Evolutionary conservation across 106 monocot species (phyloP), one percentile per base, ranked within the genome.

Genomic region (Apostasia ramifera): DNA sequence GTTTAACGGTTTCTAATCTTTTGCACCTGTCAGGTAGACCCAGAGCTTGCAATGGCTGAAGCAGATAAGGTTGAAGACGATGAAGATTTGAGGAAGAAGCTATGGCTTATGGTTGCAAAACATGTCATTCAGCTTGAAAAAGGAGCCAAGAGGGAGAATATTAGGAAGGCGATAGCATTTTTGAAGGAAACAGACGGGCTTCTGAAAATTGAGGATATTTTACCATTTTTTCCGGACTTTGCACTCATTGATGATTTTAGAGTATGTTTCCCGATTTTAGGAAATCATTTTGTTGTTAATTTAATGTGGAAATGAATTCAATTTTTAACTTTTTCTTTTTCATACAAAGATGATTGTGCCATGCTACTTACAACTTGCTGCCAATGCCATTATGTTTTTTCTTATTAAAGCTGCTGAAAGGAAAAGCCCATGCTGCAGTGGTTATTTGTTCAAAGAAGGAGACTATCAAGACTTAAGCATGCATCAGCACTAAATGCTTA

Each of bases 31-130:
- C 64, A 97, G 97, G 92, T 98, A 60, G 93, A 98, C 47, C 77
- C 83, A 71, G 98, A 98, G 50, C 93, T 98, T 79, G 98, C 98
- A 55, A 98, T 93, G 90, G 98, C 98, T 69, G 98, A 98, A 85
- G 98, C 98, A 15, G 98, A 98, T 72, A 98, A 93, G 66, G 98
- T 98, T 70, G 98, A 98, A 78, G 98, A 98, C 70, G 98, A 98
- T 80, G 98, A 98, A 76, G 95, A 95, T 44, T 76, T 93, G 39
- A 87, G 90, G 72, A 93, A 90, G 74, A 98, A 90, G 70, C 80
- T 98, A 9, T 98, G 98, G 98, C 90, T 98, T 72, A 90, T 93
- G 98, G 84, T 98, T 44, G 98, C 98, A 62, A 93, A 87, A 68
- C 98, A 98, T 80, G 98, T 98, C 62, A 90, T 98, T 83, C 74